A percentile compares a stretch with the other conserved stretches of the same genome.
phyloP scores from a whole-genome alignment of 73 alveolate species.

The Blepharisma stoltei region DNA sequence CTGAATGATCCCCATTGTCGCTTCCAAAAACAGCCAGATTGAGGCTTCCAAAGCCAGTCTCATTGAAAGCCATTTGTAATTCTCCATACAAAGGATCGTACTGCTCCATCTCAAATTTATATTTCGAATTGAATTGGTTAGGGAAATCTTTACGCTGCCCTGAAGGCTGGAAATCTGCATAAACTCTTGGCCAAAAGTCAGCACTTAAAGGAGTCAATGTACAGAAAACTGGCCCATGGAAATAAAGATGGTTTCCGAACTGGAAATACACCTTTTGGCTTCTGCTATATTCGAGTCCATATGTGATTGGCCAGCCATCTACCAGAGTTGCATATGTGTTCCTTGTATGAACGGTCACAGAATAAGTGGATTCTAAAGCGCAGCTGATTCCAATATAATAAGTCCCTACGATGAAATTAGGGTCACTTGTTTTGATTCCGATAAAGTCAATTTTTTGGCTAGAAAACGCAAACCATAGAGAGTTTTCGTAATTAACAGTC shows the following conservation, averaged over 20 bases:
- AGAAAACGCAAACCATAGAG: not conserved
- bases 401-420: not conserved
- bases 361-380: not conserved
- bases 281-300: not conserved
- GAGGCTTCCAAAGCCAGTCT: not conserved
- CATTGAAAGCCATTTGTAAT: not conserved
- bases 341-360: slow-evolving; percentile 1
- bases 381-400: not conserved
- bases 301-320: slow-evolving; percentile 23
- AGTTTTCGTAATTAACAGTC: not conserved
- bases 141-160: not conserved
- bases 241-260: not conserved
- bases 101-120: not conserved
- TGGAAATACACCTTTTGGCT: not conserved
- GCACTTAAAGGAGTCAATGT: not conserved
- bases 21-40: not conserved
- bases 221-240: not conserved
- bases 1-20: not conserved
- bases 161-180: not conserved
- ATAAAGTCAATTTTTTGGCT: not conserved
- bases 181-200: slow-evolving; percentile 2
- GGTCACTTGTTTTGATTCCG: not conserved
- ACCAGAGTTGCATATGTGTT: not conserved
- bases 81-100: not conserved
- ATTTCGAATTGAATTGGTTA: not conserved